phyloP scores from a whole-genome alignment of 1,284 basidiomycete species.

The Rhodotorula sp. region DNA sequence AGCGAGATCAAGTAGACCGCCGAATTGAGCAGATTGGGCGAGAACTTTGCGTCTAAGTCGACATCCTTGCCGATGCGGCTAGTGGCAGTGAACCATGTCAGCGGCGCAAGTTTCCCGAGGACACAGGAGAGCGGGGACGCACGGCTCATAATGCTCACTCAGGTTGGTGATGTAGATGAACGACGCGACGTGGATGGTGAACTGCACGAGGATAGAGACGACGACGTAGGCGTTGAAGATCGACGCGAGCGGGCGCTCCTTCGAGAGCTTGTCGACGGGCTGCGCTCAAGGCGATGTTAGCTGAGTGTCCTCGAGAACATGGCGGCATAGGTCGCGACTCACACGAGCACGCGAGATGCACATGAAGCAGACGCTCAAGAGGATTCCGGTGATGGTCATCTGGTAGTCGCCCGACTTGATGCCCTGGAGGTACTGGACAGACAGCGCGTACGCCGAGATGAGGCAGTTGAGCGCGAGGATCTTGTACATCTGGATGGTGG shows the following conservation, averaged over 20 bases:
- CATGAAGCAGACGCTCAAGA: constrained; percentile 96
- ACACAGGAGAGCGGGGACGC: constrained; percentile 47
- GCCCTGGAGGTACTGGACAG: constrained; percentile 92
- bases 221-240: constrained; percentile 95
- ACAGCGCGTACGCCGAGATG: constrained; percentile 91
- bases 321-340: constrained; percentile 39
- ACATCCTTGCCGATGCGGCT: constrained; percentile 66
- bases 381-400: constrained; percentile 60
- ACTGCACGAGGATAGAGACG: constrained; percentile 83
- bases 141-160: constrained; percentile 74
- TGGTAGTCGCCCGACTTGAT: constrained; percentile 95
- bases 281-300: constrained; percentile 46
- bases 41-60: constrained; percentile 91
- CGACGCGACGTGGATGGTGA: constrained; percentile 82
- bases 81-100: constrained; percentile 9
- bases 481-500: constrained; percentile 98
- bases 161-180: constrained; percentile 87
- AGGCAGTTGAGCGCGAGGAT: constrained; percentile 92
- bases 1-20: constrained; percentile 84
- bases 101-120: background rate
- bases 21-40: constrained; percentile 87
- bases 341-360: constrained; percentile 96
- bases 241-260: constrained; percentile 84
- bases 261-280: constrained; percentile 87
- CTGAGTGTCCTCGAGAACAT: background rate